phyloP scores from a whole-genome alignment of 2,329 filamentous ascomycete species.

The Pseudogymnoascus sp. region DNA sequence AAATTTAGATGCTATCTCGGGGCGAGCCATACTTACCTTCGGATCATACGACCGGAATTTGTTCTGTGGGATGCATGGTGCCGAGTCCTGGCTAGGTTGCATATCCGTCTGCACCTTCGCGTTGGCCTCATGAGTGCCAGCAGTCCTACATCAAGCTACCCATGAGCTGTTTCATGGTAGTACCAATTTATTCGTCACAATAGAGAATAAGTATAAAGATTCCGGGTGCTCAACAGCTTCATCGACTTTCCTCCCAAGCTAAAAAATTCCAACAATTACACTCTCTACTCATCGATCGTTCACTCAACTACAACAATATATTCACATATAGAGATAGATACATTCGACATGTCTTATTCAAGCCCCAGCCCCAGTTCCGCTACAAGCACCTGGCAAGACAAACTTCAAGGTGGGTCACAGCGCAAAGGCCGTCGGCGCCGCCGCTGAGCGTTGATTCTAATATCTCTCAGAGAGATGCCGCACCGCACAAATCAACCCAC shows the following conservation, averaged over 20 bases:
- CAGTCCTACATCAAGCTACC: constrained; percentile 5
- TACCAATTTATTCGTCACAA: neutral
- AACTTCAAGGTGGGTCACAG: constrained; percentile 31
- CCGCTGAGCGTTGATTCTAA: constrained; percentile 20
- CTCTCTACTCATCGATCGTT: neutral
- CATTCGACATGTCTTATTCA: constrained; percentile 26
- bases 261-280: neutral
- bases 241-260: neutral
- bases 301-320: neutral
- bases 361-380: constrained; percentile 22
- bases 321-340: neutral
- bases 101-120: constrained; percentile 9
- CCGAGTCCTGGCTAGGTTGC: constrained; percentile 9
- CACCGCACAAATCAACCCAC: constrained; percentile 44
- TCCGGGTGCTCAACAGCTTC: neutral
- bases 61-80: constrained; percentile 8
- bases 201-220: constrained; percentile 10
- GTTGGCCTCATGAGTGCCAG: constrained; percentile 8
- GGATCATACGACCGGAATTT: constrained; percentile 10
- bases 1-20: constrained; percentile 1
- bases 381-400: constrained; percentile 31
- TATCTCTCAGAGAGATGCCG: constrained; percentile 47
- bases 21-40: neutral
- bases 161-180: constrained; percentile 10
- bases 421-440: constrained; percentile 24